Percentiles rank a stretch among this genome's conserved stretches.
phyloP scores from a whole-genome alignment of 805 yeast species.

The Metschnikowia shivogae region DNA sequence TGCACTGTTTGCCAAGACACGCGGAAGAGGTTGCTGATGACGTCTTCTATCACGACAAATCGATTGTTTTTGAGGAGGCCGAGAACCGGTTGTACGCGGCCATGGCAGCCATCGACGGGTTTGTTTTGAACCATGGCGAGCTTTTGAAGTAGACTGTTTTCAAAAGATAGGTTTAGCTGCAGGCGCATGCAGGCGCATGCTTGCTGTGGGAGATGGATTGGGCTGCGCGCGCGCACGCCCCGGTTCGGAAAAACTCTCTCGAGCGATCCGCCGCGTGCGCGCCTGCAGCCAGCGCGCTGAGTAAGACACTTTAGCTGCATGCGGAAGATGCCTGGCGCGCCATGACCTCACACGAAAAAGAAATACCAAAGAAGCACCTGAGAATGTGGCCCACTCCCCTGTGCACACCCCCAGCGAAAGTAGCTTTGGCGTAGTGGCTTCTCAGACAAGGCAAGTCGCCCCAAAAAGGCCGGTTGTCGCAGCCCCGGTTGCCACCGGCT shows the following conservation, averaged over 20 bases:
- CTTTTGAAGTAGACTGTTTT: slow-evolving; percentile 8
- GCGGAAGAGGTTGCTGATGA: slow-evolving; percentile 92
- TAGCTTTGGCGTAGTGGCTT: no score
- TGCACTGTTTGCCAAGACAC: slow-evolving; percentile 98
- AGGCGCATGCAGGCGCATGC: background rate
- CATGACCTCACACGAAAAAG: slow-evolving; percentile 1
- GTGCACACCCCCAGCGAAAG: no score
- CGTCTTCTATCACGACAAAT: slow-evolving; percentile 74
- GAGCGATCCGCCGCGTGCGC: background rate
- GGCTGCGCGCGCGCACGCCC: background rate
- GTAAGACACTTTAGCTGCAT: background rate
- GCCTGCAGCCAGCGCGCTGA: background rate
- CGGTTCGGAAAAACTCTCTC: background rate
- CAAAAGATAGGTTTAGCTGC: background rate
- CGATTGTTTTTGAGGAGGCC: slow-evolving; percentile 91
- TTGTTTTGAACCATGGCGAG: slow-evolving; percentile 57
- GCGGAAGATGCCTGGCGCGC: background rate
- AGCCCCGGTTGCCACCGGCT: no score
- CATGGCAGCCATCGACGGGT: slow-evolving; percentile 85
- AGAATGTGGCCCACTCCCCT: background rate
- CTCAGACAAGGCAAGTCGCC: no score
- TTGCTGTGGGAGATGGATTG: background rate
- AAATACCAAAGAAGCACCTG: background rate
- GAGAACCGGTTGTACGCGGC: slow-evolving; percentile 97
- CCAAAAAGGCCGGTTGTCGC: no score